Base-by-base conservation (phyloP, 2,329 filamentous ascomycete species). In the Orbilia oligospora region DNA sequence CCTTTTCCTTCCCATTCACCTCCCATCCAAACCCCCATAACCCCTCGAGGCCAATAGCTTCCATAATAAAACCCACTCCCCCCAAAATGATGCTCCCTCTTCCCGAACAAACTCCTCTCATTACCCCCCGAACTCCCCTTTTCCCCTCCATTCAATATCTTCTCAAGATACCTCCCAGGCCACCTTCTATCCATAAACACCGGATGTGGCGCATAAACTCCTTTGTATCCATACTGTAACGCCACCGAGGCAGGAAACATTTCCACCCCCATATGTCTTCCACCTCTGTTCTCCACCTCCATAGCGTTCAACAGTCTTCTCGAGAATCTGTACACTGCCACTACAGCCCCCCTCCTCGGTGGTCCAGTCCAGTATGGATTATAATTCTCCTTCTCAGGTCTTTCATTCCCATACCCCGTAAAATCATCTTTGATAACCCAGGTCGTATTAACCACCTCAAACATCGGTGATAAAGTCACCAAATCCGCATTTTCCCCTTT, bases 11-110 rank as follows among this genome's bases (percentile, higher is more conserved):
- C 85, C 46, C 85, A 87, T 64, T 85, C 86, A 76, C 84, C 83
- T 61, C 85, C 94, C 41, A 97, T 85, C 95, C 95, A 98, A 78
- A 93, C 88, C 63, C 90, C 88, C 87, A 96, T 97, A 82, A 98
- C 83, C 80, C 93, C 93, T 1, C 90, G 89, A 5, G 92, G 90
- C 83, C 97, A 97, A 0, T 90, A 90, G 0, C 92, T 91, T 81
- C 94, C 93, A 84, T 97, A 97, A 84, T 96, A 97, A 94, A 94
- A 98, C 20, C 91, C 93, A 82, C 93, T 90, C 0, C 94, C 94
- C 68, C 88, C 87, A 83, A 97, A 91, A 84, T 97, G 97, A 84
- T 96, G 93, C 85, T 97, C 94, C 18, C 93, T 88, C 81, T 96
- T 92, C 44, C 92, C 93, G 83, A 93, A 95, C 18, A 95, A 88